phyloP scores from a whole-genome alignment of 139 green algal genomes.

The Closterium sp. region DNA sequence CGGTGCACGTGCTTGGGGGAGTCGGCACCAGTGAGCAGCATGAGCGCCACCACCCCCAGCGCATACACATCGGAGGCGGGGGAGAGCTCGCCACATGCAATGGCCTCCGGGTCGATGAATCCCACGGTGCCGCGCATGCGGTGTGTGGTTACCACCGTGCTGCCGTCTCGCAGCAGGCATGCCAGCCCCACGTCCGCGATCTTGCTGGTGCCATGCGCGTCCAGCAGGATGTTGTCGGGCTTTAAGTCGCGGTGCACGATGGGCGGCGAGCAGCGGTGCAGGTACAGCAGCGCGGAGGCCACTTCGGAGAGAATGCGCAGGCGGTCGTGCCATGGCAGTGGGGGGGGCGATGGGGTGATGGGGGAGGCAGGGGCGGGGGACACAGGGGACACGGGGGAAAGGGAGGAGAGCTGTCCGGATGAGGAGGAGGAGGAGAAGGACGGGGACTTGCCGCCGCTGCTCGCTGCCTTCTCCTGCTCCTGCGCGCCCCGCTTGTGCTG shows the following conservation, averaged over 20 bases:
- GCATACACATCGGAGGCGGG: not conserved
- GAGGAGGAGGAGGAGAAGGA: not conserved
- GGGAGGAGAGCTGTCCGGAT: not conserved
- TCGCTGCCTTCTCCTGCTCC: not conserved
- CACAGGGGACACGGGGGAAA: not conserved
- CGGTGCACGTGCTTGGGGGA: not conserved
- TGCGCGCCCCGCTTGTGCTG: not conserved
- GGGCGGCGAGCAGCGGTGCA: not conserved
- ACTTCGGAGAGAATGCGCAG: slow-evolving; percentile 19
- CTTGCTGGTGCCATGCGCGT: slow-evolving; percentile 21
- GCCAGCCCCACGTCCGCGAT: slow-evolving; percentile 29
- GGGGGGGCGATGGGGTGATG: not conserved
- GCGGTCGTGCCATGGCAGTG: slow-evolving; percentile 31
- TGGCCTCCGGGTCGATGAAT: not conserved
- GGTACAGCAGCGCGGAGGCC: slow-evolving; percentile 16
- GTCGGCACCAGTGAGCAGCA: not conserved
- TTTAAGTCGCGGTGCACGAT: slow-evolving; percentile 40
- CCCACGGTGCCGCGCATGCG: slow-evolving; percentile 1
- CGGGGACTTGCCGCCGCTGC: not conserved
- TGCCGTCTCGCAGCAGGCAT: not conserved
- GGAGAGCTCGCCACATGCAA: not conserved
- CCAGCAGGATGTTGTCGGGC: slow-evolving; percentile 32
- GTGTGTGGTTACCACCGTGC: not conserved
- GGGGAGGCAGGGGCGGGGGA: not conserved
- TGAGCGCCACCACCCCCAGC: not conserved